Base-by-base conservation (phyloP, 2,329 filamentous ascomycete species). In the Fusarium pseudograminearum region DNA sequence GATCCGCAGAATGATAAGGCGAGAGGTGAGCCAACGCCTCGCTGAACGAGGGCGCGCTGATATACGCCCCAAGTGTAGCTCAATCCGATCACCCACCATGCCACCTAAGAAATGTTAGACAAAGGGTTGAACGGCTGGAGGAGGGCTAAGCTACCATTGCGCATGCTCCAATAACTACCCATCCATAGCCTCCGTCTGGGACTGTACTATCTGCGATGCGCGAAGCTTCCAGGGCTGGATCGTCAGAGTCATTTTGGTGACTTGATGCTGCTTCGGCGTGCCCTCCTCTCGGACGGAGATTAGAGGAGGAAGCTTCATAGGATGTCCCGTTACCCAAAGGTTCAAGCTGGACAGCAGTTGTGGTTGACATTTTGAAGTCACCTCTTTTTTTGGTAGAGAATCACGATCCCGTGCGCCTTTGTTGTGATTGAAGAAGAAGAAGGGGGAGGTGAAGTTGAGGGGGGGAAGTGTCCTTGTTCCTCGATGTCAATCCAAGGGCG, bases 1-100 rank as follows among this genome's bases (percentile, higher is more conserved):
- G 84, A 86, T 0, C 88, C 88, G 7, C 90, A 85, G 63, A 89
- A 90, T 1, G 87, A 84, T 14, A 90, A 76, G 0, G 85, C 88
- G 0, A 84, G 83, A 0, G 86, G 79, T 0, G 82, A 70, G 1
- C 53, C 81, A 1, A 88, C 77, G 0, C 80, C 79, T 20, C 83
- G 76, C 36, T 83, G 77, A 0, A 89, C 82, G 0, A 90, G 80
- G 0, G 84, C 87, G 4, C 82, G 82, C 74, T 91, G 89, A 16
- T 90, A 78, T 1, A 91, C 82, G 8, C 88, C 89, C 87, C 88
- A 90, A 63, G 81, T 83, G 67, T 88, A 88, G 10, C 80, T 82
- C 1, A 83, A 85, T 30, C 87, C 88, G n/a, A 85, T 83, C 50
- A 85, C 83, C 86, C 85, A 88, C 79, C 85, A 77, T 0, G 73